Evolutionary conservation across 2,329 filamentous ascomycete species (phyloP).

Genomic region (Orbilia ellipsospora): DNA sequence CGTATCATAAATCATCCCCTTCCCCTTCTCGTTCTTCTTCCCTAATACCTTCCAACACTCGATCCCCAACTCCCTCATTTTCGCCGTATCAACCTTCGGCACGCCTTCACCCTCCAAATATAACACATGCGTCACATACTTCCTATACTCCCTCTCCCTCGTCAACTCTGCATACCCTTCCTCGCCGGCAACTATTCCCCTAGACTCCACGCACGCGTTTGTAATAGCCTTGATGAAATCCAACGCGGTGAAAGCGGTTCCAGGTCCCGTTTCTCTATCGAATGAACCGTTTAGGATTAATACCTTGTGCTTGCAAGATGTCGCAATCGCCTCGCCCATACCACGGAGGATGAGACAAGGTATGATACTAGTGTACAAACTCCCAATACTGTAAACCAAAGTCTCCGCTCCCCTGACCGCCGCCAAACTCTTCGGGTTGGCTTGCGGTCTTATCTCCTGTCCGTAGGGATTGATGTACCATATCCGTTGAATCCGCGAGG

Average conservation of each 20-base stretch:
- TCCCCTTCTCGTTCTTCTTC: constrained; percentile 57
- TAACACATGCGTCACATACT: constrained; percentile 85
- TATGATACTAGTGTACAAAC: constrained; percentile 84
- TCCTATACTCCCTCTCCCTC: constrained; percentile 66
- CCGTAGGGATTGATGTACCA: constrained; percentile 99
- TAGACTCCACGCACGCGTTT: constrained; percentile 76
- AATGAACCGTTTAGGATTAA: constrained; percentile 84
- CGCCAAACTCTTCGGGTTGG: constrained; percentile 81
- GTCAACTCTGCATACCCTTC: constrained; percentile 24
- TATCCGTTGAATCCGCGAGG: constrained; percentile 79
- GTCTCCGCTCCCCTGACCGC: constrained; percentile 74
- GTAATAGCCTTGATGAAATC: constrained; percentile 87
- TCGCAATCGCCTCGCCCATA: constrained; percentile 74
- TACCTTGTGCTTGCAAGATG: constrained; percentile 70
- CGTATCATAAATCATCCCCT: constrained; percentile 58
- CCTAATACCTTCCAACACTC: constrained; percentile 74
- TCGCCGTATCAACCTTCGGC: constrained; percentile 75
- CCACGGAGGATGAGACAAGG: constrained; percentile 83
- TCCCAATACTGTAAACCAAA: constrained; percentile 93
- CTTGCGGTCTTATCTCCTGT: constrained; percentile 88
- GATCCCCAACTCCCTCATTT: constrained; percentile 75
- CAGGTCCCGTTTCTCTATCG: constrained; percentile 86
- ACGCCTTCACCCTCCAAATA: constrained; percentile 78
- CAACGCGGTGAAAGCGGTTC: constrained; percentile 71
- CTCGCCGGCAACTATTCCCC: constrained; percentile 63